Conservation (phyloP, 495 filamentous ascomycete species). For the Lasiosphaeria ovina region DNA sequence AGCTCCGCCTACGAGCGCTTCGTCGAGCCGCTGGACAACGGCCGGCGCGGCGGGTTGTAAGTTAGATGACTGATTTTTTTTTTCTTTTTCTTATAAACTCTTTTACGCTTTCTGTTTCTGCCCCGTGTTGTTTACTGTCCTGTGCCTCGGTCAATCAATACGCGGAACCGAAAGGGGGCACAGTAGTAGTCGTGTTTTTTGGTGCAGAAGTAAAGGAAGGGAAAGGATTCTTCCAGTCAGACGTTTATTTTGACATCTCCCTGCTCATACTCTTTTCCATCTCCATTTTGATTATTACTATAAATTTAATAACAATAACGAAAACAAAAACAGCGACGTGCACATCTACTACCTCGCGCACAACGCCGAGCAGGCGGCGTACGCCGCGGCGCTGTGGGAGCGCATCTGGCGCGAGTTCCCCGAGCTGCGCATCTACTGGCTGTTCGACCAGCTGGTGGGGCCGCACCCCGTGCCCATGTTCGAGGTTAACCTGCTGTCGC, state of each 20-base stretch:
- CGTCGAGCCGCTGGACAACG: conserved; percentile 60
- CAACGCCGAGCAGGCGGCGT: conserved; percentile 59
- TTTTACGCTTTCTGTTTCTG: neutral
- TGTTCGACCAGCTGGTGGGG: conserved; percentile 76
- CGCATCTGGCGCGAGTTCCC: conserved; percentile 83
- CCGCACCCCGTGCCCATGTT: conserved; percentile 88
- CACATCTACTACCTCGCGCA: conserved; percentile 79
- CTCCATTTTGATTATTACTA: neutral
- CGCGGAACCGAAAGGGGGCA: too few species aligned
- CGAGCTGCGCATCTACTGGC: conserved; percentile 75
- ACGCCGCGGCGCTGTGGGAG: conserved; percentile 70
- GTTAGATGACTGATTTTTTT: conserved; percentile 13
- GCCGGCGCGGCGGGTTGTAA: conserved; percentile 57
- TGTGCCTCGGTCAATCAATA: too few species aligned
- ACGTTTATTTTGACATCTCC: neutral
- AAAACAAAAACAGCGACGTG: conserved; percentile 52
- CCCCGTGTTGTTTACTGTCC: too few species aligned
- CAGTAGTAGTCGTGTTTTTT: too few species aligned
- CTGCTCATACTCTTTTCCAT: neutral
- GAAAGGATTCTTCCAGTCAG: too few species aligned
- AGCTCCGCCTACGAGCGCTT: conserved; percentile 68
- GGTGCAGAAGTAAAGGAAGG: too few species aligned
- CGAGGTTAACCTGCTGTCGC: conserved; percentile 84
- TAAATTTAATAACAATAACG: neutral
- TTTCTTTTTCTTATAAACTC: neutral